Evolutionary conservation across 2,329 filamentous ascomycete genomes (phyloP).

Genomic region (Aspergillus sp.): DNA sequence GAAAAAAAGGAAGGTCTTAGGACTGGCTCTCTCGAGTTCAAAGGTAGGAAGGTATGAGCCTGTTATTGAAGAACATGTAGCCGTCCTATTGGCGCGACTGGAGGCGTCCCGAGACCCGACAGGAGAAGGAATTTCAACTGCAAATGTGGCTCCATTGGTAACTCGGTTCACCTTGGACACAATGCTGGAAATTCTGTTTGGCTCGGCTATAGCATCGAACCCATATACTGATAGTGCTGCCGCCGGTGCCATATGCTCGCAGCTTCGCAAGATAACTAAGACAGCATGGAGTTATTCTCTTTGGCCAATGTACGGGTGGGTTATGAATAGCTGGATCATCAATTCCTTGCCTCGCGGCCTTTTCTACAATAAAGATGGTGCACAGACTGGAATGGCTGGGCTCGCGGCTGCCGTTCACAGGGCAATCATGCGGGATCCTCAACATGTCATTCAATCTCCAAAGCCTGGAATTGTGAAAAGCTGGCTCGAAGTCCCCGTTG

Average conservation of each 20-base stretch:
- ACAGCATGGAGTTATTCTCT: constrained; percentile 21
- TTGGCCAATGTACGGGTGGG: constrained; percentile 19
- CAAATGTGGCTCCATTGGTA: constrained; percentile 19
- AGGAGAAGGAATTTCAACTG: background rate
- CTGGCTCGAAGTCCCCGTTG: constrained; percentile 18
- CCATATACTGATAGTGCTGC: constrained; percentile 17
- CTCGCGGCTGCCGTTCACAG: constrained; percentile 8
- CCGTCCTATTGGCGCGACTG: constrained; percentile 13
- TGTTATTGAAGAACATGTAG: constrained; percentile 18
- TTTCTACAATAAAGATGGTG: constrained; percentile 3
- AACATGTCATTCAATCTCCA: background rate
- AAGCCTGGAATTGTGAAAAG: constrained; percentile 20
- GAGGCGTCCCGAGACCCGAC: background rate
- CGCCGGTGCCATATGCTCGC: constrained; percentile 7
- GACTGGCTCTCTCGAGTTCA: constrained; percentile 15
- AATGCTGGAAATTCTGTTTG: constrained; percentile 21
- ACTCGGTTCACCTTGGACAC: constrained; percentile 20
- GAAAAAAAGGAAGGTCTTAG: constrained; percentile 18
- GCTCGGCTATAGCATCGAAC: constrained; percentile 12
- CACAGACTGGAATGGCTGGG: constrained; percentile 7
- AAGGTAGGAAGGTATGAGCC: constrained; percentile 17
- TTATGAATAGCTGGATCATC: constrained; percentile 17
- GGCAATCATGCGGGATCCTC: constrained; percentile 10
- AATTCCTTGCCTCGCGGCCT: constrained; percentile 7
- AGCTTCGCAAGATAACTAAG: constrained; percentile 16